Percentiles rank a stretch among this genome's conserved stretches.
phyloP scores from a whole-genome alignment of 176 grass and related monocot species.

The Phoenix roebelenii region DNA sequence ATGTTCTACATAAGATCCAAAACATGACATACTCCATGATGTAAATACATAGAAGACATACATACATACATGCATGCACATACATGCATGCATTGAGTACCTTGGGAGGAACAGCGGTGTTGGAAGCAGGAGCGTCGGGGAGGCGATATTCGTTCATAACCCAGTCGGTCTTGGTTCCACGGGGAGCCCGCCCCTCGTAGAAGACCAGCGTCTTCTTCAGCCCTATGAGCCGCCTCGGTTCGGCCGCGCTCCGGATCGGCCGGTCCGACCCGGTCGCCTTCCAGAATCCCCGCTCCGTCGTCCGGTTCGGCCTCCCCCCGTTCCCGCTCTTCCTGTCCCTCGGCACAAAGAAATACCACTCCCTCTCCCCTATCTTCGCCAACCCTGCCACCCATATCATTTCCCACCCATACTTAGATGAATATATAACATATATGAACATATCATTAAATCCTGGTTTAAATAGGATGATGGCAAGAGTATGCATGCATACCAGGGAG shows the following conservation, averaged over 20 bases:
- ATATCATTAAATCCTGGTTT: too few relatives aligned
- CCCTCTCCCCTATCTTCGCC: conserved; percentile 84
- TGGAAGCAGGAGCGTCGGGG: conserved; percentile 16
- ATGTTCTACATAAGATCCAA: too few relatives aligned
- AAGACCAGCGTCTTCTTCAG: conserved; percentile 95
- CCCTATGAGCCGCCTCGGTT: conserved; percentile 56
- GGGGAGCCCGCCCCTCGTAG: conserved; percentile 68
- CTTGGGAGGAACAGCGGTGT: conserved; percentile 5
- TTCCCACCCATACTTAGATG: too few relatives aligned
- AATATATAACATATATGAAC: too few relatives aligned
- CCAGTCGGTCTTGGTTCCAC: conserved; percentile 73
- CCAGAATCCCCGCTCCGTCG: conserved; percentile 80
- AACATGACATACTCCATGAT: too few relatives aligned
- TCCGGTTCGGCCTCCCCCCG: conserved; percentile 78
- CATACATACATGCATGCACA: too few relatives aligned
- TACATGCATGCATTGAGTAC: conserved; percentile 1
- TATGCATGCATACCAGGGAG: not conserved
- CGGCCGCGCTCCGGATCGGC: conserved; percentile 20
- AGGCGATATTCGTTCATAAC: conserved; percentile 97
- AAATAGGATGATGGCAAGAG: too few relatives aligned
- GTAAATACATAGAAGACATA: too few relatives aligned
- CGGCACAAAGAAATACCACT: conserved; percentile 98
- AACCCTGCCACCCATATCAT: conserved; percentile 12
- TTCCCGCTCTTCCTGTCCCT: conserved; percentile 41
- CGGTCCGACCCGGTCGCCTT: conserved; percentile 86